Base-by-base conservation (phyloP, 768 basidiomycete genomes). In the Leccinum subgranulosum region DNA sequence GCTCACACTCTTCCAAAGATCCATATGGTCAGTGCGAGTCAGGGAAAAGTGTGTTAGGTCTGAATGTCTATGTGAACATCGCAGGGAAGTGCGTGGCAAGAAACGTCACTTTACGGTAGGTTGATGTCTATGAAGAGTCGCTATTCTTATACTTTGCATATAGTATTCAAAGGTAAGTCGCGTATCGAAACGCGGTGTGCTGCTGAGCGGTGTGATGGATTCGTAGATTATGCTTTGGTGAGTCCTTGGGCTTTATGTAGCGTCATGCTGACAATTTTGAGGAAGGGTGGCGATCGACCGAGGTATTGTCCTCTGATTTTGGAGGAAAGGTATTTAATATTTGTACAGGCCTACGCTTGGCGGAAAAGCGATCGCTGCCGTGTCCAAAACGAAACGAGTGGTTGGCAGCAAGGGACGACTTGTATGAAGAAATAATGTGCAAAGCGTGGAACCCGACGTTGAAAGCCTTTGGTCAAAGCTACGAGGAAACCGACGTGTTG, bases 381-480 rank as follows among this genome's bases (percentile, higher is more conserved):
- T 92, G 90, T 68, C 90, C 88, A 1, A 80, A 80, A 14, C 83
- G 88, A 17, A 69, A 69, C 45, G 79, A 83, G 54, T 97, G 95
- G 95, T 70, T 87, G 17, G 76, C 73, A 1, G 83, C 87, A 3
- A 84, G 95, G 19, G 95, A 98, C 65, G 72, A 77, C 6, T 73
- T 98, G 6, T 99, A 98, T 71, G 96, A 98, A 70, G 88, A 97
- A 60, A 90, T 98, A 62, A 93, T 94, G 89, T 70, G 81, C 27
- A 90, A 88, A 67, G 90, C 92, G 0, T 97, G 90, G 88, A 90
- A 95, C 73, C 71, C 80, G 28, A 79, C 84, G 45, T 73, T 82
- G 58, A 74, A 81, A 64, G 83, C 79, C 70, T 95, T 94, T 65
- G 87, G 85, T 21, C 95, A 99, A 75, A 88, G 88, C 66, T 99